Conservation (phyloP, 2,329 filamentous ascomycete genomes). For the Hymenoscyphus infarciens region DNA sequence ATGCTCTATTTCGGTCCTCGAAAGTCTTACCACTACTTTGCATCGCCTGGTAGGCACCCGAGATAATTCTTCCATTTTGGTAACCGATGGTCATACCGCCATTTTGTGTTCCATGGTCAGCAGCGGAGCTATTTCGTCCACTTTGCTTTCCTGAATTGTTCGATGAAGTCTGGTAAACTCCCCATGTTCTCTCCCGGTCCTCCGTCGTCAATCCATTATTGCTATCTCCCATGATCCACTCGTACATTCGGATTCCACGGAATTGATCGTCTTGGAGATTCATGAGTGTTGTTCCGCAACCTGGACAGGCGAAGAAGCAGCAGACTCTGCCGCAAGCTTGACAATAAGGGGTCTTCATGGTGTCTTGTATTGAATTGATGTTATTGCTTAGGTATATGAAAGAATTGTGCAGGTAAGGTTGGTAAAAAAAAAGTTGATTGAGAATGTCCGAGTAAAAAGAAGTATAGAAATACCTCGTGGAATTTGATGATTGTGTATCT, state of each 20-base stretch:
- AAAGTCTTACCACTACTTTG: not conserved
- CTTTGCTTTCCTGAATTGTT: not conserved
- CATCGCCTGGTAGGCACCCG: not conserved
- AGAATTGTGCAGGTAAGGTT: not conserved
- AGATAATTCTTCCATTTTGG: not conserved
- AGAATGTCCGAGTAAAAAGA: too few species aligned
- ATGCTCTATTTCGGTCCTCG: not conserved
- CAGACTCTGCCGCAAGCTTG: not conserved
- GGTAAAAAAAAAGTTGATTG: too few species aligned
- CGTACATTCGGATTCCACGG: not conserved
- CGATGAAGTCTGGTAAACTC: not conserved
- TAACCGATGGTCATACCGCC: not conserved
- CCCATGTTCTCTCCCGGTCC: not conserved
- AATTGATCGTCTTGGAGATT: not conserved
- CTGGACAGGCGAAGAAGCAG: not conserved
- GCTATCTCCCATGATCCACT: slow-evolving; percentile 4
- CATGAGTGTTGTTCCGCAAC: not conserved
- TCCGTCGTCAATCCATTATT: not conserved
- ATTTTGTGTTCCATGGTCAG: not conserved
- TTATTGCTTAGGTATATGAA: not conserved
- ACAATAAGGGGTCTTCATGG: not conserved
- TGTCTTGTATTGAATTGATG: not conserved
- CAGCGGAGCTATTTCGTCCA: not conserved
- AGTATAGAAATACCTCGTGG: too few species aligned
- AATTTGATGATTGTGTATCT: too few species aligned